Evolutionary conservation across 2,329 filamentous ascomycete genomes (phyloP).

Genomic region (Cryphonectria radicalis): DNA sequence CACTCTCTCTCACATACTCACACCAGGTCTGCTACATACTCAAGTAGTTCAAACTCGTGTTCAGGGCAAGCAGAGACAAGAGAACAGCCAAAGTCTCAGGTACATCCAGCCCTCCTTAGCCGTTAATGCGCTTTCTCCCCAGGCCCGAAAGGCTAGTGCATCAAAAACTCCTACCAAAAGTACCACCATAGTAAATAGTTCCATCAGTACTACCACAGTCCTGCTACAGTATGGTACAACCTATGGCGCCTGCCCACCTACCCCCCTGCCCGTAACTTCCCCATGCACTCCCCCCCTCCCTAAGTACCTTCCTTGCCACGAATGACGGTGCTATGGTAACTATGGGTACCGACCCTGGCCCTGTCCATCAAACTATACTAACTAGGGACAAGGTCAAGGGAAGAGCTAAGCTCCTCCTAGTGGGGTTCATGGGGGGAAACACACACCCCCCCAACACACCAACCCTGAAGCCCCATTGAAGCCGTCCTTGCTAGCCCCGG

Average conservation of each 20-base stretch:
- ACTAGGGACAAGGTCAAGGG: neutral
- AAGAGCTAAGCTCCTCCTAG: constrained; percentile 1
- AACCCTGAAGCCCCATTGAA: neutral
- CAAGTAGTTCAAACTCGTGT: neutral
- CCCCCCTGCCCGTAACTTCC: neutral
- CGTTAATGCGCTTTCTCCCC: neutral
- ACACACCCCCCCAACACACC: too few relatives aligned
- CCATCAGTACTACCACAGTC: neutral
- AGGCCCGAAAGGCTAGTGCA: neutral
- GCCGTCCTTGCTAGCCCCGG: constrained; percentile 2
- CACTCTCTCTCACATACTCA: too few relatives aligned
- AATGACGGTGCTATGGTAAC: neutral
- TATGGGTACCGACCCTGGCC: neutral
- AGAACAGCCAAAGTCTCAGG: neutral
- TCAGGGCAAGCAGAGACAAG: neutral
- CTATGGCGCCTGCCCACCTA: too few relatives aligned
- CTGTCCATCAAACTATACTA: neutral
- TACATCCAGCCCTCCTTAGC: neutral
- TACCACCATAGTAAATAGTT: neutral
- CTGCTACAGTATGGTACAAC: too few relatives aligned
- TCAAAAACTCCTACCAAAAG: neutral
- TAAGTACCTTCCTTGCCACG: too few relatives aligned
- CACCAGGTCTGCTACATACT: neutral
- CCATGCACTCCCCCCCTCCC: neutral
- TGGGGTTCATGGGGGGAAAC: neutral